Evolutionary conservation across 108 stramenopile species (phyloP), one percentile per base, ranked within the genome.

Genomic region (Skeletonema menzelii): DNA sequence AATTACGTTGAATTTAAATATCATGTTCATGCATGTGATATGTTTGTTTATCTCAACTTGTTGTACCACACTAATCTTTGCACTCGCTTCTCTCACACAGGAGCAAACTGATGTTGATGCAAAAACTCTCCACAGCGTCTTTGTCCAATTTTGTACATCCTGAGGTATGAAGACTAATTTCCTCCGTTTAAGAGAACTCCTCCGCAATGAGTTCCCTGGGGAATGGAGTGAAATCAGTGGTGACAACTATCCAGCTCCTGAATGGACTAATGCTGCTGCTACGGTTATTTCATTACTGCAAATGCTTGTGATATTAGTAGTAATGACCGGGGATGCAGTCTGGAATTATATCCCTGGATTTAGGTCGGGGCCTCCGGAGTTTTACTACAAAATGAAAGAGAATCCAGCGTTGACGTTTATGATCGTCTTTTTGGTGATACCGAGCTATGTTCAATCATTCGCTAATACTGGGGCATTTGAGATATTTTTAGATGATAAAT

Each of bases 141-240:
- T 80, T 35, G 67, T 80, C 27, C 79, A 80, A 73, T 80, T 80
- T 55, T 80, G 79, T 46, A 73, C 79, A 10, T 80, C 79, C 71
- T 80, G 79, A 80, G 79, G 79, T 55, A 80, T 80, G 79, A 72
- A 72, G 66, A 65, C 67, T 55, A 80, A 73, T 62, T 80, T 80
- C 67, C 71, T 80, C 79, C 71, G 67, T 47, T 67, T 80, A 5
- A 65, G 71, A 35, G 71, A 72, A 73, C 57, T 80, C 14, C 70
- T 80, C 30, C 49, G 34, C 7, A 80, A 19, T 44, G 79, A 80
- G 55, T 80, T 72, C 57, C 79, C 79, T 17, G 79, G 79, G 44
- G 72, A 80, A 59, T 80, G 79, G 79, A 67, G 55, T 40, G 65
- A 61, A 65, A 69, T 80, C 20, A 47, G 63, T 12, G 79, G 79